Conservation (phyloP, 2,329 filamentous ascomycete genomes). For the Trichoderma sp. region DNA sequence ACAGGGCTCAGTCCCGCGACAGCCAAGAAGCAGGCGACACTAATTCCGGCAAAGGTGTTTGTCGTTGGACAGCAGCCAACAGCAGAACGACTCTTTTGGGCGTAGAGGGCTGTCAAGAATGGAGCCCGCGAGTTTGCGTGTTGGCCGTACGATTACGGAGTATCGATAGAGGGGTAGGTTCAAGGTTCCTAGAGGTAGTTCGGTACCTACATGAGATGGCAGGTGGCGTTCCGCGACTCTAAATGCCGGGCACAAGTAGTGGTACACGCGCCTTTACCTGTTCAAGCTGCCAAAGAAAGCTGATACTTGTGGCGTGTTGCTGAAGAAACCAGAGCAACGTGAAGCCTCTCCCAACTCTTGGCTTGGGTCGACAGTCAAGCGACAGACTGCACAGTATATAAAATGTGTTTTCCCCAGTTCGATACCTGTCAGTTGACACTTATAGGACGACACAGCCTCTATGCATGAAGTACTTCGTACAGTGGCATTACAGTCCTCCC, state of each 20-base stretch:
- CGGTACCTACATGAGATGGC: neutral
- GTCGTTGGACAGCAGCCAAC: constrained; percentile 5
- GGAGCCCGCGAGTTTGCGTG: constrained; percentile 15
- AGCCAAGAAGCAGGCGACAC: neutral
- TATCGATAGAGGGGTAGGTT: constrained; percentile 7
- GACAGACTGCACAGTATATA: neutral
- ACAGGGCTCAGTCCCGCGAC: neutral
- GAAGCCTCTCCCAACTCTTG: neutral
- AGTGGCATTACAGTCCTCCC: neutral
- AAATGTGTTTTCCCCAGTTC: neutral
- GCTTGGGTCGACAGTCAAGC: neutral
- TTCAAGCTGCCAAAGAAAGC: neutral
- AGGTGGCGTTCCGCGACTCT: neutral
- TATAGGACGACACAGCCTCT: neutral
- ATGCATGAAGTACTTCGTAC: neutral
- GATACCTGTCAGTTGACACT: neutral
- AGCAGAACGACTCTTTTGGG: constrained; percentile 2
- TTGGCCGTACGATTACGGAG: constrained; percentile 4
- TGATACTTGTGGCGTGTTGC: neutral
- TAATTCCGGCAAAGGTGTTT: neutral
- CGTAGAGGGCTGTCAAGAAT: constrained; percentile 13
- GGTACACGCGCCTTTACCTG: neutral
- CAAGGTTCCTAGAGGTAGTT: neutral
- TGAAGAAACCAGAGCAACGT: neutral
- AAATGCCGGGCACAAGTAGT: neutral